These are phyloP conservation scores for Prunus mongolica DNA, from an alignment of 306 rosid species.

Conservation along the genomic window DNA sequence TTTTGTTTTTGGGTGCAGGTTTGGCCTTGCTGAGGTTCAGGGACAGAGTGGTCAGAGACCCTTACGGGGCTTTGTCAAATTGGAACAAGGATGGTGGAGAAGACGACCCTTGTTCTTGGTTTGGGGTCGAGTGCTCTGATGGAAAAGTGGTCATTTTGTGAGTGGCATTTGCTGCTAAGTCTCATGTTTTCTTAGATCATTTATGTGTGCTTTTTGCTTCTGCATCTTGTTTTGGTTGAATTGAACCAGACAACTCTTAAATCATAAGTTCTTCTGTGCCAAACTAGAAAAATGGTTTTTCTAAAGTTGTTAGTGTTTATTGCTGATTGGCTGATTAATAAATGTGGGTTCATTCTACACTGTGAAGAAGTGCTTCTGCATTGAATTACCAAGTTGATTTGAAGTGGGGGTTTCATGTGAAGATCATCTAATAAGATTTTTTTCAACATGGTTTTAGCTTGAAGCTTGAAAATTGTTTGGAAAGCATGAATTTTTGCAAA, in stretches of 20 bases:
- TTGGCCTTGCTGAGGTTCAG: conserved; percentile 47
- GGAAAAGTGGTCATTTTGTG: conserved; percentile 67
- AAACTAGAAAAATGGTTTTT: not conserved
- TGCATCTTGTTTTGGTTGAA: not conserved
- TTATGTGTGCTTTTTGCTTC: not conserved
- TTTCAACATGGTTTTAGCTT: not conserved
- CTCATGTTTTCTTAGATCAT: not conserved
- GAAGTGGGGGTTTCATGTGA: not conserved
- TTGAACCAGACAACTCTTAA: not conserved
- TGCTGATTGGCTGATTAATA: not conserved
- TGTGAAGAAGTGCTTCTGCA: not conserved
- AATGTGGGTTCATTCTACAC: not conserved
- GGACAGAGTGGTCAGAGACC: conserved; percentile 49
- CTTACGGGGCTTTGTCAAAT: conserved; percentile 42
- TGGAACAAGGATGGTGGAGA: conserved; percentile 48
- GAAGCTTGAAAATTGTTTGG: not conserved
- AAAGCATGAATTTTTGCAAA: not conserved
- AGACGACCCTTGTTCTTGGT: conserved; percentile 59
- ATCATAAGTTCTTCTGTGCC: not conserved
- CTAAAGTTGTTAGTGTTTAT: not conserved
- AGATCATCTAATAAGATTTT: not conserved
- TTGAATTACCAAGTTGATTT: not conserved
- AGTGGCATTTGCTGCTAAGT: conserved; percentile 18
- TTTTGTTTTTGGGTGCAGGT: conserved; percentile 53
- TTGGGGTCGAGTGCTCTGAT: conserved; percentile 62